Evolutionary conservation across 352 stramenopile genomes (phyloP), one percentile per base, ranked within the genome.

Genomic region (Phytopythium oedochilum): DNA sequence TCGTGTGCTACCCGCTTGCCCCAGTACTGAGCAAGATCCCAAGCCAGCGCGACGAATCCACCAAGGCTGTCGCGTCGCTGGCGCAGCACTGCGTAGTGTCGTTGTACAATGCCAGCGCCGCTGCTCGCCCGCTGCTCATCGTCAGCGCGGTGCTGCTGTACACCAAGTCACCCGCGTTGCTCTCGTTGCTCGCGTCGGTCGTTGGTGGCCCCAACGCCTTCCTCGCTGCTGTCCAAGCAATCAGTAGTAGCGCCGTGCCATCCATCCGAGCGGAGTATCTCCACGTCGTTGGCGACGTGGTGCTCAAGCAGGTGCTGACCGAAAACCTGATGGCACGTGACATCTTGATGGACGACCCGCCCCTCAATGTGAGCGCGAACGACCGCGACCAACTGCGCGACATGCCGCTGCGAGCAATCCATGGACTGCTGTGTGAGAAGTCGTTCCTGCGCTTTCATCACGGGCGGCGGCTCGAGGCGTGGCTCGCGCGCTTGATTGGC

Each of bases 401-500:
- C 25, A 71, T 87, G 28, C 79, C 75, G 9, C 43, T 89, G 20
- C 66, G 75, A 53, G 68, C 64, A 45, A 55, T 86, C 5, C 63
- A 87, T 26, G 73, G 75, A 2, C 29, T 89, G 35, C 61, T 89
- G 22, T 73, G 72, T 20, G 79, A 89, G 23, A 84, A 84, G 22
- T 89, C 79, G 20, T 88, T 86, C 36, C 54, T 89, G 46, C 64
- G 79, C 1, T 78, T 88, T 22, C 76, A 87, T 36, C 73, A 86
- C 48, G 70, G 44, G 1, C 68, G 69, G n/a, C 67, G 69, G 20
- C 67, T 89, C 2, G 72, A 88, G 49, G 73, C 61, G 23, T 88
- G 79, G 76, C 45, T 89, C 2, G 51, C 64, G 36, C 56, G 31
- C 20, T 68, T 85, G 36, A 36, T 89, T 22, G 66, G 70, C 49